Base-by-base conservation (phyloP, 768 basidiomycete species). In the Trametes villosa region DNA sequence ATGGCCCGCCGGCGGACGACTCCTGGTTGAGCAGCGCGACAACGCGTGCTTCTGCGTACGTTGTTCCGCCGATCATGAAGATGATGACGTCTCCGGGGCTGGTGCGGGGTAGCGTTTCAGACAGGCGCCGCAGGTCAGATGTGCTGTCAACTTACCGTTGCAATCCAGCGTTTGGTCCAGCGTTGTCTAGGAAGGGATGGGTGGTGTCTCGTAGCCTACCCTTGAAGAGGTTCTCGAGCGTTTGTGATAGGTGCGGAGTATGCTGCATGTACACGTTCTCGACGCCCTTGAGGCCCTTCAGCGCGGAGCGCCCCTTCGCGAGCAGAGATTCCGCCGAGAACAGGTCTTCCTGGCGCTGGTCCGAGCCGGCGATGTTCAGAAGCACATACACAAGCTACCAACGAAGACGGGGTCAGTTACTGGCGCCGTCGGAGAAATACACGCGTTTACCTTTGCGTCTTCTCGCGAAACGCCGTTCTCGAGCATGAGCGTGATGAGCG, bases 211-310 rank as follows among this genome's bases (percentile, higher is more conserved):
- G 87, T 60, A 99, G 74, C 54, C 89, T 81, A 11, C 95, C 96
- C 71, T 86, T 93, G 68, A 96, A 83, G 4, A 99, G 76, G 53
- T 91, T 83, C 68, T 99, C 97, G 17, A 98, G 76, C 2, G 96
- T 98, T 70, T 97, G 90, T 1, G 91, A 87, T 6, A 99, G 79
- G 74, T 96, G 95, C 8, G 97, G 97, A 17, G 87, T 88, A 68
- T 98, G 97, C 67, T 98, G 97, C 57, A 94, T 99, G 72, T 98
- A 99, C 17, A 98, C 96, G 68, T 99, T 99, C 76, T 99, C 97
- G 4, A 98, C 96, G 2, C 97, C 97, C 93, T 97, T 97, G 47
- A 99, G 78, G 7, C 97, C 97, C 71, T 98, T 98, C 67, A 99
- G 72, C 0, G 96, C 97, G 30, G 92, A 95, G 56, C 94, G 88